Base-by-base conservation (phyloP, 192 early-diverging fungal genomes). In the Umbelopsis sp. region DNA sequence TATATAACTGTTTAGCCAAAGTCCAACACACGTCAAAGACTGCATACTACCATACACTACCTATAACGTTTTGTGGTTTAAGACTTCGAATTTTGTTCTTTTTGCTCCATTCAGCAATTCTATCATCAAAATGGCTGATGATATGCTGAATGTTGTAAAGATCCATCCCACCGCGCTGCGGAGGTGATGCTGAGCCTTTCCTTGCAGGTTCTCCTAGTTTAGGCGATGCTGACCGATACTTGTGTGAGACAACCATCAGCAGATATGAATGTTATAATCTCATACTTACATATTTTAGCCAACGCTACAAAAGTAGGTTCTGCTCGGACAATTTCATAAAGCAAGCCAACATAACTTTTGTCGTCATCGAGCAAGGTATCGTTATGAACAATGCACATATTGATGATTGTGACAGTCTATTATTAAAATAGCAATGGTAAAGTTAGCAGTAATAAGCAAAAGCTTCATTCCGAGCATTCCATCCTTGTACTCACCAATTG, bases 261-360 rank as follows among this genome's bases (percentile, higher is more conserved):
- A 4, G 45, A 31, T 21, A 47, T 68, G 14, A 12, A 22, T 32
- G 32, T 22, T 4, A 9, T 43, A 29, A 74, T 49, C 45, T 21
- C 21, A 11, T 36, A n/a, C 24, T 66, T 79, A 79, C 77, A 44
- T 38, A 65, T 68, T 16, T 41, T 31, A 32, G 72, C 72, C 11
- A 80, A 38, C 36, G 67, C 38, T 25, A 31, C 65, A 10, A 80
- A 66, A 45, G 72, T 71, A 32, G 66, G 38, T n/a, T 66, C 71
- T 1, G 79, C 73, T 14, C 86, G 74, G 29, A 87, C 80, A 25
- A 87, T 82, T 59, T 87, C 86, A 53, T 87, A 87, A 56, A 84
- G 84, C 3, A 87, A 76, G 1, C 70, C 74, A 75, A 85, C 84
- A 47, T 83, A 85, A 41, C 81, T 84, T 16, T 71, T 72, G 5